These are phyloP conservation scores for Gossypium thurberi DNA, from an alignment of 345 rosid genomes.

Conservation along the genomic window DNA sequence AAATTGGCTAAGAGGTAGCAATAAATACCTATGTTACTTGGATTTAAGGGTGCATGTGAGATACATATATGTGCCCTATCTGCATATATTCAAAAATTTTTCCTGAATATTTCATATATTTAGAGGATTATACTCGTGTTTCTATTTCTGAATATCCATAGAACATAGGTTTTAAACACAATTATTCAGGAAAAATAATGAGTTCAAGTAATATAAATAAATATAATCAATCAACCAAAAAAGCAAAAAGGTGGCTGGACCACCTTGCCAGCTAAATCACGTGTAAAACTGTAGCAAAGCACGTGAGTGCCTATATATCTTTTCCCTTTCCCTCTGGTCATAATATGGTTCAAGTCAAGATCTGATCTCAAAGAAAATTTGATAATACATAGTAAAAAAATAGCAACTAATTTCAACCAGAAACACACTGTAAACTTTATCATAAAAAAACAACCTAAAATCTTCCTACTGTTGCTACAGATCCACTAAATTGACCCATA, in stretches of 20 bases:
- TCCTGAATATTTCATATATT: neutral
- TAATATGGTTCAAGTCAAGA: neutral
- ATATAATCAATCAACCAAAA: neutral
- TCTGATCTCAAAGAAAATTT: neutral
- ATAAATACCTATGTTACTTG: no score
- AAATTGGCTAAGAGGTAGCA: neutral
- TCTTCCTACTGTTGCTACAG: neutral
- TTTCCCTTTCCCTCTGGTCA: neutral
- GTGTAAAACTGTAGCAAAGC: neutral
- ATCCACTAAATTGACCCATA: neutral
- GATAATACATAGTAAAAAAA: neutral
- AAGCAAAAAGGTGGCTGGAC: neutral
- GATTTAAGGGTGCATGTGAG: no score
- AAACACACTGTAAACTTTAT: neutral
- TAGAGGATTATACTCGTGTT: neutral
- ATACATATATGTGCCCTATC: neutral
- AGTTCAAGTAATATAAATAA: neutral
- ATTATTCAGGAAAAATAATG: neutral
- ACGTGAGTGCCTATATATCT: neutral
- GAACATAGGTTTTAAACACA: neutral
- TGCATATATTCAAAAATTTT: neutral
- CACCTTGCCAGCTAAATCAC: conserved; percentile 10
- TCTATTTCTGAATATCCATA: neutral
- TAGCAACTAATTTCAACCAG: neutral
- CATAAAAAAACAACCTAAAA: neutral